Evolutionary conservation across 202 grass and related monocot species (phyloP).

Genomic region (Setaria italica): DNA sequence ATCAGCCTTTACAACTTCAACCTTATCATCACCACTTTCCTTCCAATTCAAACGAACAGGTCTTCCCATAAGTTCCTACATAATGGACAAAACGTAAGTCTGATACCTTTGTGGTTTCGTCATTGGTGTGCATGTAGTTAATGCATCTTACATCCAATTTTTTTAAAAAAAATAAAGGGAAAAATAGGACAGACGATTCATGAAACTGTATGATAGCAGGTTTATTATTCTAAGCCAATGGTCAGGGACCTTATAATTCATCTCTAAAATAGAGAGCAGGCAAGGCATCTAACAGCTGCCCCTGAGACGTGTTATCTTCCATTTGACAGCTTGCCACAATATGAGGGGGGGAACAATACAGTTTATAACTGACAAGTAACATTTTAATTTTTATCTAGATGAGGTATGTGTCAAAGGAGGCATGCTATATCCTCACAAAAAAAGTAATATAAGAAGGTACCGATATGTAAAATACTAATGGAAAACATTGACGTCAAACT

Average conservation of each 20-base stretch:
- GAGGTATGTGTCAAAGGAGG: conserved; percentile 6
- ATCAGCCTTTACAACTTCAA: conserved; percentile 47
- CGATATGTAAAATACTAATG: not conserved
- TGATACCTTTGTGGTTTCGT: not conserved
- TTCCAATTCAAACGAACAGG: conserved; percentile 66
- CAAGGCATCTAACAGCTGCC: conserved; percentile 15
- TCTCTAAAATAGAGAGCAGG: conserved; percentile 22
- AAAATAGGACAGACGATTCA: not conserved
- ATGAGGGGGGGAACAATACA: not conserved
- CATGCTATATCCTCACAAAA: conserved; percentile 15
- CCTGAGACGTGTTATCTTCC: not conserved
- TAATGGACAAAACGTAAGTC: conserved; percentile 34
- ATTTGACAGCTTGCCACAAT: conserved; percentile 3
- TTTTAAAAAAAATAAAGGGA: not conserved
- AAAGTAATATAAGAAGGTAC: not conserved
- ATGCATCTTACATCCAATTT: not conserved
- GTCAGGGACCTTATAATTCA: conserved; percentile 13
- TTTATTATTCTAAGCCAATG: not conserved
- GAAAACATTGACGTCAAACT: not conserved
- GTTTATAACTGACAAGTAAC: not conserved
- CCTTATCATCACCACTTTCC: conserved; percentile 47
- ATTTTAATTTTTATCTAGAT: conserved; percentile 1
- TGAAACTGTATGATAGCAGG: not conserved
- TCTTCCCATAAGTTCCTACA: conserved; percentile 89
- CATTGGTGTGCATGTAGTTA: not conserved